Evolutionary conservation across 345 rosid species (phyloP), one percentile per base, ranked within the genome.

Genomic region (Sapria himalayana): DNA sequence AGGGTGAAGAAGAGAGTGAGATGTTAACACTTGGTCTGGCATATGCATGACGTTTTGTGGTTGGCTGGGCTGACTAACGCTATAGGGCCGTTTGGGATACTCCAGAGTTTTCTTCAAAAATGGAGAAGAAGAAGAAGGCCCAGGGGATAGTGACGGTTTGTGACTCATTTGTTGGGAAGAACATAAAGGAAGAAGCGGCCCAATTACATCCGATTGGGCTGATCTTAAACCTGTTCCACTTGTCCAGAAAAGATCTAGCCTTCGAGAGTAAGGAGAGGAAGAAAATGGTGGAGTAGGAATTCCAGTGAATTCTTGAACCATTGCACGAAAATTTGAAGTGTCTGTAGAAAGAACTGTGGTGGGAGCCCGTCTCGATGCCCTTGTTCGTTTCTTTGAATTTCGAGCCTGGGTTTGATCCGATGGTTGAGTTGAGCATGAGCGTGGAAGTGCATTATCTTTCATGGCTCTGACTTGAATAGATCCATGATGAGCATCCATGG

Each of bases 221-320:
- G 66, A 51, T 34, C 68, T 51, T 24, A 65, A 37, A 29, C 35
- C 50, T 17, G 77, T 59, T 4, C 68, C 64, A 5, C 65, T 17
- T 14, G 55, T 3, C 31, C 86, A 64, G 24, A 76, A 77, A 19
- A 77, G 81, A 51, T 85, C 81, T 20, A 74, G 51, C 39, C 81
- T 63, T 27, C 74, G 72, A 38, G 91, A 59, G 50, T 59, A 74
- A 0, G 78, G 52, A 2, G 70, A 64, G 38, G 61, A 70, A 0
- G 91, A 70, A 50, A 81, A 85, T 0, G 93, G 93, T 0, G 82
- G 74, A 2, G 82, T 62, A 0, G 96, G 92, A 39, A 73, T 72
- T 25, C 96, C 96, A 0, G 96, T 85, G 56, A 85, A 85, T 41
- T 85, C 96, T 53, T 85, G 96, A 51, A 85, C 96, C 85, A 85